phyloP scores from a whole-genome alignment of 129 eudicot species.

The Ambrosia artemisiifolia region DNA sequence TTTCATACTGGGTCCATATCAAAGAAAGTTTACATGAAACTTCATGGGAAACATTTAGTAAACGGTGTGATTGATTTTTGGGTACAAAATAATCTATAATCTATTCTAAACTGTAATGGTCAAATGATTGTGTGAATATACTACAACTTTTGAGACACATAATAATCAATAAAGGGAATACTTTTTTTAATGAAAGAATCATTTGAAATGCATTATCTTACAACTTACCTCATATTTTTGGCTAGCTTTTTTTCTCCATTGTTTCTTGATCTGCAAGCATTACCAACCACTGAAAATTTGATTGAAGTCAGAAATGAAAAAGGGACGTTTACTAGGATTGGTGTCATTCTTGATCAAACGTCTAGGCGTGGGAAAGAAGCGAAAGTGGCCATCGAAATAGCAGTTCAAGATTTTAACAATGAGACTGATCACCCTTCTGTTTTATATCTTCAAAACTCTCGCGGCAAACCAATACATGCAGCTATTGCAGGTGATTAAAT shows the following conservation, averaged over 20 bases:
- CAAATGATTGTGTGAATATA: neutral
- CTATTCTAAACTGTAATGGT: neutral
- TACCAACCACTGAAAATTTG: neutral
- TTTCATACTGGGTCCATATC: neutral
- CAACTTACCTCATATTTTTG: conserved; percentile 4
- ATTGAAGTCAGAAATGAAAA: neutral
- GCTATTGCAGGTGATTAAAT: conserved; percentile 41
- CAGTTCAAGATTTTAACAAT: conserved; percentile 36
- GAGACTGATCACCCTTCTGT: conserved; percentile 17
- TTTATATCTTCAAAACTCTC: conserved; percentile 24
- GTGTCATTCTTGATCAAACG: conserved; percentile 40
- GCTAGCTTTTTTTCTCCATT: conserved; percentile 12
- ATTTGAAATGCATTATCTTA: conserved; percentile 13
- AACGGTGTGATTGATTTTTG: conserved; percentile 26
- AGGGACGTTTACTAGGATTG: conserved; percentile 16
- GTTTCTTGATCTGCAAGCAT: conserved; percentile 25
- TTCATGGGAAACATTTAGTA: neutral
- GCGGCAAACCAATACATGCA: conserved; percentile 36
- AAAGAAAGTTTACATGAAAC: conserved; percentile 10
- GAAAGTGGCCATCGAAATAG: conserved; percentile 37
- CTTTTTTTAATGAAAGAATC: neutral
- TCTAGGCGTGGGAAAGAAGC: conserved; percentile 49
- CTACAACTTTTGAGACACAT: neutral
- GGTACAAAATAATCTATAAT: neutral
- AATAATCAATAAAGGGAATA: neutral